Conservation (phyloP, 768 basidiomycete species). For the Pisolithus sp. region DNA sequence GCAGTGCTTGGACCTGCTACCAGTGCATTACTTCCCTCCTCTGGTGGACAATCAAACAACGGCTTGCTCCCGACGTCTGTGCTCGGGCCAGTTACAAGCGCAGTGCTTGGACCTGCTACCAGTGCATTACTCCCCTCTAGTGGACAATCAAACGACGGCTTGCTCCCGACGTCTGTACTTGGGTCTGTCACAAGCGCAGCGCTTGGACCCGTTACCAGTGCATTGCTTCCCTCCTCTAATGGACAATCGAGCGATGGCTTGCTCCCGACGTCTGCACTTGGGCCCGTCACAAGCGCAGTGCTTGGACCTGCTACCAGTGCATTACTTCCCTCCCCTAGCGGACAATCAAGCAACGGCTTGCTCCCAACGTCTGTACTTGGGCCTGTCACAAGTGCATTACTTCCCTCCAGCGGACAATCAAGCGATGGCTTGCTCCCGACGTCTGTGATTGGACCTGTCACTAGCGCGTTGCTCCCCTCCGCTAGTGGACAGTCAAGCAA, state of each 20-base stretch:
- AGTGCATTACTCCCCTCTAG: too few species aligned
- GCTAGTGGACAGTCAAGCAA: background rate
- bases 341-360: background rate
- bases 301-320: background rate
- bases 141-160: too few species aligned
- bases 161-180: too few species aligned
- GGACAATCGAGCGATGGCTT: background rate
- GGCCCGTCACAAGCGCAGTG: too few species aligned
- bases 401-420: background rate
- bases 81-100: too few species aligned
- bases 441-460: background rate
- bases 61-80: background rate
- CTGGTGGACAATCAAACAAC: background rate
- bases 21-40: background rate
- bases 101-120: too few species aligned
- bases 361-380: background rate
- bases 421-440: background rate
- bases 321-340: background rate
- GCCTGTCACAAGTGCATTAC: background rate
- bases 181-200: too few species aligned
- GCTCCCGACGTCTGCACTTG: background rate
- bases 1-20: too few species aligned
- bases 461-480: constrained; percentile 2
- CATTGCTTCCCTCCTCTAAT: background rate
- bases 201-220: too few species aligned